A percentile compares a stretch with the other conserved stretches of the same genome.
phyloP scores from a whole-genome alignment of 768 basidiomycete genomes.

The Favolaschia claudopus region DNA sequence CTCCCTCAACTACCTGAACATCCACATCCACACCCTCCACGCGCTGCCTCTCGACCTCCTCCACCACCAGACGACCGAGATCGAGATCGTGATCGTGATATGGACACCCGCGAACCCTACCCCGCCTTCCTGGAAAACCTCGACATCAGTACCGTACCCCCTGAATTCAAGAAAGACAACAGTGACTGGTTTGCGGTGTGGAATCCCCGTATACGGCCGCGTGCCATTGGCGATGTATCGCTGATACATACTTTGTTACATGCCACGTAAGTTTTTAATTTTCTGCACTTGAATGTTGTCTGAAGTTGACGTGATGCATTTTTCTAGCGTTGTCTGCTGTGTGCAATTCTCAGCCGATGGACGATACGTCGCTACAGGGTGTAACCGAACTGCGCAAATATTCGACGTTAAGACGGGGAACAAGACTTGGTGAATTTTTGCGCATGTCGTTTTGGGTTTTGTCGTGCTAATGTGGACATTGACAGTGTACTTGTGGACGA shows the following conservation, averaged over 20 bases:
- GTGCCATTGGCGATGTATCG: constrained; percentile 69
- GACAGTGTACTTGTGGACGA: constrained; percentile 81
- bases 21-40: neutral
- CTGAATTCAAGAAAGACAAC: constrained; percentile 71
- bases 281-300: neutral
- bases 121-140: constrained; percentile 57
- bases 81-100: constrained; percentile 8
- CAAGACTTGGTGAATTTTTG: constrained; percentile 73
- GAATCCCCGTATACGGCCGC: constrained; percentile 72
- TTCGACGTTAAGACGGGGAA: constrained; percentile 90
- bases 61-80: neutral
- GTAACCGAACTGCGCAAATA: constrained; percentile 93
- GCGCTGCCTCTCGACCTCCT: neutral
- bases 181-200: constrained; percentile 88
- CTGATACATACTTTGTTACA: constrained; percentile 85
- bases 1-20: constrained; percentile 2
- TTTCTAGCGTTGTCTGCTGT: constrained; percentile 73
- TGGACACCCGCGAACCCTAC: neutral
- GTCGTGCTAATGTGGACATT: neutral
- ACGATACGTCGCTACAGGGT: constrained; percentile 89
- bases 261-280: constrained; percentile 64
- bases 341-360: constrained; percentile 96
- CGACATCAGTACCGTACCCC: constrained; percentile 52
- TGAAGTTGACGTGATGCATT: neutral
- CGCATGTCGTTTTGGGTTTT: constrained; percentile 15